Conservation (phyloP, 768 basidiomycete species). For the Mycena rosella region DNA sequence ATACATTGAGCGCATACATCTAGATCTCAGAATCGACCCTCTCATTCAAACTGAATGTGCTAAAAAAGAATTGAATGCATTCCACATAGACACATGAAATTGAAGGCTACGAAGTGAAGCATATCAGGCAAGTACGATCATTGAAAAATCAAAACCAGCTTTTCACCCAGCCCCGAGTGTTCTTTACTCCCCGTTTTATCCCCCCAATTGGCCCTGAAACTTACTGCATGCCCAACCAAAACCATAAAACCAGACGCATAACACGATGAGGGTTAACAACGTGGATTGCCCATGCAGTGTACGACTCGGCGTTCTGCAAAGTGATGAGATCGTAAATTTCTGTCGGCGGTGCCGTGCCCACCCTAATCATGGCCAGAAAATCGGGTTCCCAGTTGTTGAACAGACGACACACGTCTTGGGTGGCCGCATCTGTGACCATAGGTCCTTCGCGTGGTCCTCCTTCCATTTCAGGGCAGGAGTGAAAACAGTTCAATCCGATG, state of each 20-base stretch:
- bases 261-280: constrained; percentile 48
- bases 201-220: background rate
- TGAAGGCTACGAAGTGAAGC: too few species aligned
- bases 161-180: too few species aligned
- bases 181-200: too few species aligned
- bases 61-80: too few species aligned
- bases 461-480: constrained; percentile 35
- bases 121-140: too few species aligned
- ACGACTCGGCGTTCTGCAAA: constrained; percentile 42
- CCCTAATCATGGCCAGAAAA: constrained; percentile 36
- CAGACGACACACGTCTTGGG: constrained; percentile 31
- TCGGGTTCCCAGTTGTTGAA: constrained; percentile 43
- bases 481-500: constrained; percentile 40
- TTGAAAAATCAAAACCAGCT: too few species aligned
- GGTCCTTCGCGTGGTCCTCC: constrained; percentile 36
- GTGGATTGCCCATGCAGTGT: constrained; percentile 55
- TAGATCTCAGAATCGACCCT: too few species aligned
- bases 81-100: too few species aligned
- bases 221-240: constrained; percentile 17
- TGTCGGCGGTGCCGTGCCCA: background rate
- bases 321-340: background rate
- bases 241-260: constrained; percentile 11
- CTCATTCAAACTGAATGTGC: too few species aligned
- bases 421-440: constrained; percentile 37
- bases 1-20: too few species aligned